Percentiles rank a stretch among this genome's conserved stretches.
Conservation (phyloP, 345 rosid genomes). For the Hibiscus tridactylites region DNA sequence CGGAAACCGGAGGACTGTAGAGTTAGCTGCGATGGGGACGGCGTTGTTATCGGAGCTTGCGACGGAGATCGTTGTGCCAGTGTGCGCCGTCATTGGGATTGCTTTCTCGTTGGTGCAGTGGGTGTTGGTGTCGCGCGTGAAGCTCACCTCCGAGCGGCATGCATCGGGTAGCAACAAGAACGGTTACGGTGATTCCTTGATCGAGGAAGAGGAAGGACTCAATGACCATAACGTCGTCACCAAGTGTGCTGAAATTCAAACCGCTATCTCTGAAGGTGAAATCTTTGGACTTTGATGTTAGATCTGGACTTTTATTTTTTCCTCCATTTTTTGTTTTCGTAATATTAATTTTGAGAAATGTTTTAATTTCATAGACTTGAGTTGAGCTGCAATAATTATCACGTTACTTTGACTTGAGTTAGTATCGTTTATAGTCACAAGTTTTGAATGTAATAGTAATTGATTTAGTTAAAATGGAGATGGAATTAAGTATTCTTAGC, state of each 20-base stretch:
- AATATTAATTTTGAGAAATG: not conserved
- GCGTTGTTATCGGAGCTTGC: slow-evolving; percentile 46
- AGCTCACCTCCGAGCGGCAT: slow-evolving; percentile 25
- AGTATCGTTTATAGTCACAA: too few relatives aligned
- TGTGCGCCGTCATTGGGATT: slow-evolving; percentile 67
- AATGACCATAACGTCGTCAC: slow-evolving; percentile 48
- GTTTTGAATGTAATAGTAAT: too few relatives aligned
- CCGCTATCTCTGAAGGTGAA: slow-evolving; percentile 73
- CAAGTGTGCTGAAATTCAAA: slow-evolving; percentile 77
- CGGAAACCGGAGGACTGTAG: not conserved
- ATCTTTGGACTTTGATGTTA: not conserved
- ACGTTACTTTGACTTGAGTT: too few relatives aligned
- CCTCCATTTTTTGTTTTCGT: not conserved
- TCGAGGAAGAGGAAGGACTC: slow-evolving; percentile 77
- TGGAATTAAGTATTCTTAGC: too few relatives aligned
- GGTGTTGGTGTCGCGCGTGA: slow-evolving; percentile 58
- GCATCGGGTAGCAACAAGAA: slow-evolving; percentile 24
- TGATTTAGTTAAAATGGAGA: too few relatives aligned
- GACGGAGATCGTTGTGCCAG: slow-evolving; percentile 58
- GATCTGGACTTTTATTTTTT: not conserved
- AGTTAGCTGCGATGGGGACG: slow-evolving; percentile 17
- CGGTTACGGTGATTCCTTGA: slow-evolving; percentile 49
- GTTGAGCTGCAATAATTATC: not conserved
- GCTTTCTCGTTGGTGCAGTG: slow-evolving; percentile 60
- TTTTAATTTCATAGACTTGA: not conserved